Evolutionary conservation across 805 yeast genomes (phyloP).

Genomic region (Cyberlindnera amylophila): DNA sequence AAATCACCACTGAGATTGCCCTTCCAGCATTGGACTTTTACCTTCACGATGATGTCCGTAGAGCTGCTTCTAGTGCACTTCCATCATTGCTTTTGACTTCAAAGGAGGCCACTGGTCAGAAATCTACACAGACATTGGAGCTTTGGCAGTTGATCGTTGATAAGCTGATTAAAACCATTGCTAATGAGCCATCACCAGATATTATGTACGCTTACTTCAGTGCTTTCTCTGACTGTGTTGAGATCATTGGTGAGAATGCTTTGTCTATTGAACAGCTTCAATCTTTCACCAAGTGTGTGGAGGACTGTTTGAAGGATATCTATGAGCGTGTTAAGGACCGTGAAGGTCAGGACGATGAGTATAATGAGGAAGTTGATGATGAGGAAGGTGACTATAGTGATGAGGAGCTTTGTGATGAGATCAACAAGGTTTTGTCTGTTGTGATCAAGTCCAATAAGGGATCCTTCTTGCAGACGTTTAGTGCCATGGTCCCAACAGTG

Average conservation of each 20-base stretch:
- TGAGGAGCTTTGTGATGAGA: conserved; percentile 84
- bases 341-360: conserved; percentile 77
- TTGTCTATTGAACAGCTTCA: conserved; percentile 53
- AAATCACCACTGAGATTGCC: conserved; percentile 72
- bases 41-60: conserved; percentile 91
- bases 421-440: conserved; percentile 68
- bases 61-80: conserved; percentile 80
- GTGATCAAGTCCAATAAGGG: conserved; percentile 61
- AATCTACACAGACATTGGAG: conserved; percentile 56
- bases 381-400: conserved; percentile 83
- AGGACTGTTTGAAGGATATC: conserved; percentile 59
- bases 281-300: conserved; percentile 55
- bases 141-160: conserved; percentile 71
- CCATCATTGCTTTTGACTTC: conserved; percentile 71
- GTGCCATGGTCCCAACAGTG: conserved; percentile 57
- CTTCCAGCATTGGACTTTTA: conserved; percentile 88
- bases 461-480: conserved; percentile 62
- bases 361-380: conserved; percentile 80
- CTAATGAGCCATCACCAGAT: conserved; percentile 80
- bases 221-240: conserved; percentile 63
- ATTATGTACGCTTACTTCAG: conserved; percentile 73
- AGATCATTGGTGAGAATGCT: conserved; percentile 61
- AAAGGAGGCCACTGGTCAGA: conserved; percentile 42
- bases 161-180: conserved; percentile 63
- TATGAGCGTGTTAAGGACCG: conserved; percentile 68